phyloP scores from a whole-genome alignment of 176 grass and related monocot genomes.

The Poa annua region DNA sequence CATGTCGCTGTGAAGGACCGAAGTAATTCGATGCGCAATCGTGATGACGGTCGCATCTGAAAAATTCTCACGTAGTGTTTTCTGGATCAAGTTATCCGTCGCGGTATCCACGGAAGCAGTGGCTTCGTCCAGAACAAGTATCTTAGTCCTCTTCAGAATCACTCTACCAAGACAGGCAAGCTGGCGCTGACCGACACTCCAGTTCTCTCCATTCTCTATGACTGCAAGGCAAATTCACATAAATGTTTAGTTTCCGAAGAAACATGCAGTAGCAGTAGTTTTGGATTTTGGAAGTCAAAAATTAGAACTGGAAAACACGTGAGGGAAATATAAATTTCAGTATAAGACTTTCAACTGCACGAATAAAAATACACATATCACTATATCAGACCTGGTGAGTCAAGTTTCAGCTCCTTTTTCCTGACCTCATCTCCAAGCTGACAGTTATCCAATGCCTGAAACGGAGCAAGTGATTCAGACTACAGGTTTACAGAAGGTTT shows the following conservation, averaged over 20 bases:
- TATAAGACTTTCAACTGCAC: not conserved
- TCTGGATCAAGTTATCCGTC: slow-evolving; percentile 26
- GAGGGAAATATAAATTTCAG: not conserved
- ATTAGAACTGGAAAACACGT: not conserved
- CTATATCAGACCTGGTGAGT: slow-evolving; percentile 59
- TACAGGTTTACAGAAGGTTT: not conserved
- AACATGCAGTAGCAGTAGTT: not conserved
- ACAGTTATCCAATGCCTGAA: slow-evolving; percentile 76
- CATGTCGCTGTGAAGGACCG: slow-evolving; percentile 37
- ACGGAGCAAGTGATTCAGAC: not conserved
- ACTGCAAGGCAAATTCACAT: slow-evolving; percentile 49
- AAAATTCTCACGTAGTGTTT: slow-evolving; percentile 34
- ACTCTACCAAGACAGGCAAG: slow-evolving; percentile 73
- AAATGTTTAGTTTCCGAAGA: slow-evolving; percentile 7
- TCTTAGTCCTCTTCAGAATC: slow-evolving; percentile 80
- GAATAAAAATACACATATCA: not conserved
- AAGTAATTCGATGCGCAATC: slow-evolving; percentile 35
- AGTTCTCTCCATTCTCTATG: slow-evolving; percentile 89
- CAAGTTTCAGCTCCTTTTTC: slow-evolving; percentile 73
- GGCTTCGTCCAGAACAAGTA: slow-evolving; percentile 50
- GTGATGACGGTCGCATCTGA: slow-evolving; percentile 28
- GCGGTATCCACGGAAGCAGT: slow-evolving; percentile 31
- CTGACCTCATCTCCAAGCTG: slow-evolving; percentile 74
- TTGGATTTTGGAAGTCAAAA: not conserved
- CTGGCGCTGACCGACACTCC: slow-evolving; percentile 73